phyloP scores from a whole-genome alignment of 768 basidiomycete species.

The Thelephora ganbajun region DNA sequence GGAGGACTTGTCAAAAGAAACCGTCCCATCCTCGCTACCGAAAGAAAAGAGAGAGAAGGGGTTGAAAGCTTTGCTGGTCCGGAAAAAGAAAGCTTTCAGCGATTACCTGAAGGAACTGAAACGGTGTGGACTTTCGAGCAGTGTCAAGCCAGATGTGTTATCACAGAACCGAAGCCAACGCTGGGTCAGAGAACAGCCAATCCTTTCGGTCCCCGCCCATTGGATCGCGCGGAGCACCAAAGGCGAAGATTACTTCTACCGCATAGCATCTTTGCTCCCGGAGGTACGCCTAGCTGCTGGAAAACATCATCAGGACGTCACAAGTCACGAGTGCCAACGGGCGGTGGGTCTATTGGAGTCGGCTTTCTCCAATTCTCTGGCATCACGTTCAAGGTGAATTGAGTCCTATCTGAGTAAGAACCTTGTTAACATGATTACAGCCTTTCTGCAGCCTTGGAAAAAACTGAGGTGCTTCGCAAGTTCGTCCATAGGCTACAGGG shows the following conservation, averaged over 20 bases:
- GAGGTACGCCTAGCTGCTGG: slow-evolving; percentile 45
- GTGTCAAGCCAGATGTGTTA: slow-evolving; percentile 58
- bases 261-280: slow-evolving; percentile 52
- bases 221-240: neutral
- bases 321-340: slow-evolving; percentile 77
- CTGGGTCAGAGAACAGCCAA: slow-evolving; percentile 57
- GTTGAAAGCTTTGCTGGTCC: slow-evolving; percentile 56
- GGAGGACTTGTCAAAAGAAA: slow-evolving; percentile 35
- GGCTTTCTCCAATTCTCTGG: slow-evolving; percentile 52
- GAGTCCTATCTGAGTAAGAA: slow-evolving; percentile 5
- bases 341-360: slow-evolving; percentile 71
- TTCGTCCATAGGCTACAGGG: slow-evolving; percentile 18
- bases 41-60: slow-evolving; percentile 44
- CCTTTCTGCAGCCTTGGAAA: slow-evolving; percentile 15
- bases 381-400: slow-evolving; percentile 49
- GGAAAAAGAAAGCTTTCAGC: slow-evolving; percentile 84
- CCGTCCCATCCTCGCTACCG: slow-evolving; percentile 26
- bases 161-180: slow-evolving; percentile 34
- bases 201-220: slow-evolving; percentile 14
- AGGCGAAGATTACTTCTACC: slow-evolving; percentile 35
- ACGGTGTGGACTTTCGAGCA: slow-evolving; percentile 57
- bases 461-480: slow-evolving; percentile 14
- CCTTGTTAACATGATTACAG: slow-evolving; percentile 11
- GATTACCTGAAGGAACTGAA: slow-evolving; percentile 86
- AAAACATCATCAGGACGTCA: slow-evolving; percentile 68